A percentile compares a stretch with the other conserved stretches of the same genome.
These are phyloP conservation scores for Exophiala phaeomuriformis DNA, from an alignment of 2,329 filamentous ascomycete species.

Conservation along the genomic window DNA sequence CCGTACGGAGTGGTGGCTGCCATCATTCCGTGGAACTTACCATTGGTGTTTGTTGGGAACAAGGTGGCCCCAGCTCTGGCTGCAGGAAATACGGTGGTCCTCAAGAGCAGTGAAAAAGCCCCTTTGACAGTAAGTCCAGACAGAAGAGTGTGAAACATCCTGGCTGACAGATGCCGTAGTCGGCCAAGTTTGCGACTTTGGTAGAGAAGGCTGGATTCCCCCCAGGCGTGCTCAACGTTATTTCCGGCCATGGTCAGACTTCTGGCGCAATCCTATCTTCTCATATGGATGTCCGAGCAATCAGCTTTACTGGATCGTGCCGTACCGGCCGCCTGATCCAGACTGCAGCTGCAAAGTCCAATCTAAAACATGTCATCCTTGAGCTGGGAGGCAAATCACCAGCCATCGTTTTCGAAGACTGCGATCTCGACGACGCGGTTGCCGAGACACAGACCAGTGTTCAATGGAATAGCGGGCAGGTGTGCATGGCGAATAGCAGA, in stretches of 20 bases:
- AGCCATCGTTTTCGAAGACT: constrained; percentile 50
- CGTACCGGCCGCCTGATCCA: constrained; percentile 65
- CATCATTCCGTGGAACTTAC: constrained; percentile 56
- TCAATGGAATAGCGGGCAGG: constrained; percentile 53
- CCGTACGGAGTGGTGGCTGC: constrained; percentile 31
- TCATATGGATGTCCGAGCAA: constrained; percentile 63
- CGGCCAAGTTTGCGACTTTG: constrained; percentile 52
- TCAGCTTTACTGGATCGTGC: constrained; percentile 72
- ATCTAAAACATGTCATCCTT: constrained; percentile 55
- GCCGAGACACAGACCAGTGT: constrained; percentile 43
- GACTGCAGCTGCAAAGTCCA: constrained; percentile 58
- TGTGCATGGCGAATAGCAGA: constrained; percentile 47
- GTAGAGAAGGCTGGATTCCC: constrained; percentile 69
- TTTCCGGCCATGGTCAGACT: constrained; percentile 62
- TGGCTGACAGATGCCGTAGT: constrained; percentile 44
- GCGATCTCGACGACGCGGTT: constrained; percentile 49
- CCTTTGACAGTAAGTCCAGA: constrained; percentile 45
- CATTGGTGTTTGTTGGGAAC: constrained; percentile 40
- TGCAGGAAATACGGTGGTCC: constrained; percentile 30
- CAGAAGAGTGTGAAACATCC: constrained; percentile 51
- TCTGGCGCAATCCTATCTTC: constrained; percentile 61
- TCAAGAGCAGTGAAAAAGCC: constrained; percentile 29
- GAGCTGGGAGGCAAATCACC: constrained; percentile 57
- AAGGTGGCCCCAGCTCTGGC: constrained; percentile 38
- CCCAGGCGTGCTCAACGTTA: constrained; percentile 66